Base-by-base conservation (phyloP, 768 basidiomycete genomes). In the Lenzites betulinus region DNA sequence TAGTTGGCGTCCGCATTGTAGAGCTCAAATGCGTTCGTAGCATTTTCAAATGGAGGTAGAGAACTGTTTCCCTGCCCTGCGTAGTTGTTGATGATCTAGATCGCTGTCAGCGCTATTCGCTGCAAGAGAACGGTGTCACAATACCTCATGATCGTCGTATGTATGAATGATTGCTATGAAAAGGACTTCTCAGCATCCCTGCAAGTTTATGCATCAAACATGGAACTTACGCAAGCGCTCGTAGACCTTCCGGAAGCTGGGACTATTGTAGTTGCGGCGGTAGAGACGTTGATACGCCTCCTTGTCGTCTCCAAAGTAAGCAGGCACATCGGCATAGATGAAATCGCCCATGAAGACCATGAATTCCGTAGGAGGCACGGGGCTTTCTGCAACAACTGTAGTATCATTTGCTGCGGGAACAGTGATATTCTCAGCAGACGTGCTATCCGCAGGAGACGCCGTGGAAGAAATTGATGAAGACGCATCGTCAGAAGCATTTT, bases 271-370 rank as follows among this genome's bases (percentile, higher is more conserved):
- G 63, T 84, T 83, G 50, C 88, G 81, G 28, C 89, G 76, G 67
- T 91, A 92, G 16, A 88, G 76, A 28, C 88, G 80, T 57, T 81
- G 73, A 68, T 89, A 92, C 18, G 81, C 79, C 48, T 86, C 81
- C 58, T 73, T 72, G 63, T 79, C 73, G 66, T 86, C 83, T 2
- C 87, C 87, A 43, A 81, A 78, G 67, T 85, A 86, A 12, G 78
- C 51, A 6, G 90, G 89, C 1, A 88, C 83, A 65, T 91, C 89
- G 1, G 86, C 86, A 64, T 91, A 90, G 63, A 92, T 86, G 62
- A 87, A 88, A 67, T 91, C 89, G 6, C 89, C 89, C 50, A 91
- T 73, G 70, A 90, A 84, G 7, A 90, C 67, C 72, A 90, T 71
- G 64, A 90, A 92, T 53, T 85, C 84, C 5, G 80, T 73, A 3